phyloP scores from a whole-genome alignment of 2,329 filamentous ascomycete species.

The Aspergillus ruber region DNA sequence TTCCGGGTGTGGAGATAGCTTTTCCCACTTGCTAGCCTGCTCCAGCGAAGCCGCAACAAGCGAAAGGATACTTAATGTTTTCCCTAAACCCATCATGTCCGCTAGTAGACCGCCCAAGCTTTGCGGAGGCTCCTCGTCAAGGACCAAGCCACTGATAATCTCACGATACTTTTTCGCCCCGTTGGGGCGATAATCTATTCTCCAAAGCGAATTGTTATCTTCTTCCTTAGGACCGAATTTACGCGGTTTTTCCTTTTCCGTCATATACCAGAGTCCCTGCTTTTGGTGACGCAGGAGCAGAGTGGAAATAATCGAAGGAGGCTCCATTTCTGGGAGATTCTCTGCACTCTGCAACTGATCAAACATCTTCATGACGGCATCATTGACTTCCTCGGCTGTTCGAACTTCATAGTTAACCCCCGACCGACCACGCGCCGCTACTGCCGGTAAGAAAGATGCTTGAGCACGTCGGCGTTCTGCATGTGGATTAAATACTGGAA shows the following conservation, averaged over 20 bases:
- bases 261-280: slow-evolving; percentile 84
- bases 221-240: slow-evolving; percentile 54
- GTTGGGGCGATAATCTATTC: slow-evolving; percentile 50
- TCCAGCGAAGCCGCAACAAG: slow-evolving; percentile 62
- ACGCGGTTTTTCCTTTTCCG: slow-evolving; percentile 63
- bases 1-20: slow-evolving; percentile 42
- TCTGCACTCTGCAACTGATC: slow-evolving; percentile 73
- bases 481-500: slow-evolving; percentile 73
- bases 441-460: slow-evolving; percentile 22
- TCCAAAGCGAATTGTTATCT: slow-evolving; percentile 71
- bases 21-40: slow-evolving; percentile 58
- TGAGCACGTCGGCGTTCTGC: slow-evolving; percentile 42
- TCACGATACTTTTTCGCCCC: slow-evolving; percentile 66
- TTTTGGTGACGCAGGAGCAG: slow-evolving; percentile 78
- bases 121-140: slow-evolving; percentile 56
- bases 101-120: slow-evolving; percentile 68
- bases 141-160: slow-evolving; percentile 70
- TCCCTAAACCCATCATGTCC: slow-evolving; percentile 86
- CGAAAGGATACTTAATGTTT: slow-evolving; percentile 78
- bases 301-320: slow-evolving; percentile 56
- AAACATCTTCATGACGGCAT: slow-evolving; percentile 80
- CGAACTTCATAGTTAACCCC: slow-evolving; percentile 43
- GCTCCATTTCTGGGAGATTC: slow-evolving; percentile 66
- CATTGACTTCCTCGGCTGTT: slow-evolving; percentile 78
- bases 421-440: slow-evolving; percentile 17